phyloP scores from a whole-genome alignment of 495 filamentous ascomycete genomes.

The Hyaloscypha bicolor region DNA sequence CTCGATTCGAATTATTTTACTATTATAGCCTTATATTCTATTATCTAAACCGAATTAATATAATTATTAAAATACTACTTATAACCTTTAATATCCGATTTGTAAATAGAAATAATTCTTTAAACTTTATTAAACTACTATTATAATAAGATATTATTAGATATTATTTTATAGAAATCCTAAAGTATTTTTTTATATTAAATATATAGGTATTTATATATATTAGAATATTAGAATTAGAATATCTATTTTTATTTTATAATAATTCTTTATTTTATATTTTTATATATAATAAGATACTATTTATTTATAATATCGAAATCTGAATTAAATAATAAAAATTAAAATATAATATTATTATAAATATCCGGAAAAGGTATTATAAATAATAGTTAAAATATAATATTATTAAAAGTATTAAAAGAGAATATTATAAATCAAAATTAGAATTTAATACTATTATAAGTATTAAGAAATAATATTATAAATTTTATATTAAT shows the following conservation, averaged over 20 bases:
- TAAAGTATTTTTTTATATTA: constrained; percentile 4
- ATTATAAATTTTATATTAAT: not conserved
- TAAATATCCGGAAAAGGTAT: not conserved
- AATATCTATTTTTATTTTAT: constrained; percentile 5
- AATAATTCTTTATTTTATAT: constrained; percentile 1
- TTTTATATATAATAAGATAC: constrained; percentile 4
- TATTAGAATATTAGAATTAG: constrained; percentile 6
- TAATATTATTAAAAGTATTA: too few relatives aligned
- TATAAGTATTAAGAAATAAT: too few relatives aligned
- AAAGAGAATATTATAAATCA: too few relatives aligned
- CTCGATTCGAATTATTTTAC: constrained; percentile 10
- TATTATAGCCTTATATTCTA: constrained; percentile 1
- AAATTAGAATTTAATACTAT: too few relatives aligned
- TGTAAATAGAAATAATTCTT: constrained; percentile 2
- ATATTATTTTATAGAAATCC: too few relatives aligned
- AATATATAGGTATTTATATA: constrained; percentile 12
- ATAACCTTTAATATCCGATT: constrained; percentile 10
- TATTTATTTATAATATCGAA: constrained; percentile 5
- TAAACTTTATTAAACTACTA: constrained; percentile 3
- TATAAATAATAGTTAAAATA: not conserved
- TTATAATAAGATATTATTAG: constrained; percentile 7
- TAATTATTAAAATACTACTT: not conserved
- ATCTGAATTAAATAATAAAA: constrained; percentile 5
- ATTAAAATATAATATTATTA: not conserved
- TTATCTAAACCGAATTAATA: constrained; percentile 9